A percentile compares a stretch with the other conserved stretches of the same genome.
phyloP scores from a whole-genome alignment of 257 asterid genomes.

The Penstemon barbatus region DNA sequence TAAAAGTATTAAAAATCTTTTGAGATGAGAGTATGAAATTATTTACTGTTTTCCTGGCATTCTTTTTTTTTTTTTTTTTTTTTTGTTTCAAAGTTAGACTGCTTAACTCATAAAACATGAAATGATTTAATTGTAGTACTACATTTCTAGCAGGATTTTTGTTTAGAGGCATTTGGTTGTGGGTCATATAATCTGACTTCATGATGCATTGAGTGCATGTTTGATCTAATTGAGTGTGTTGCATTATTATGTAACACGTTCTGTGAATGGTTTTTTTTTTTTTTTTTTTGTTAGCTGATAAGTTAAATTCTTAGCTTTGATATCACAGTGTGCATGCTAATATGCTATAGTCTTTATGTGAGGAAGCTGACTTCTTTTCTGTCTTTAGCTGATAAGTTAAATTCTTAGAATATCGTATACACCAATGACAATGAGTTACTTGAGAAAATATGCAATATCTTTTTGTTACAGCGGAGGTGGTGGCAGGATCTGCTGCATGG shows the following conservation, averaged over 20 bases:
- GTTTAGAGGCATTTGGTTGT: neutral
- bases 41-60: neutral
- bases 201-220: neutral
- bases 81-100: neutral
- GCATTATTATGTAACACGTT: neutral
- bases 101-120: neutral
- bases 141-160: neutral
- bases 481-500: constrained; percentile 99
- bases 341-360: constrained; percentile 4
- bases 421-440: neutral
- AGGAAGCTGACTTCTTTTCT: constrained; percentile 22
- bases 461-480: constrained; percentile 67
- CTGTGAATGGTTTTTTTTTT: neutral
- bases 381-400: neutral
- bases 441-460: constrained; percentile 11
- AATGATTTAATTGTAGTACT: constrained; percentile 5
- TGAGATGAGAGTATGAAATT: neutral
- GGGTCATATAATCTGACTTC: neutral
- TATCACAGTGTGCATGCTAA: neutral
- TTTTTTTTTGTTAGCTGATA: neutral
- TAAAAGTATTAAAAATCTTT: constrained; percentile 11
- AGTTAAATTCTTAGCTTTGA: too few species aligned
- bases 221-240: neutral
- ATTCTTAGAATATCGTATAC: constrained; percentile 14
- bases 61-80: too few species aligned